phyloP scores from a whole-genome alignment of 768 basidiomycete species.

The Lentinula sp. region DNA sequence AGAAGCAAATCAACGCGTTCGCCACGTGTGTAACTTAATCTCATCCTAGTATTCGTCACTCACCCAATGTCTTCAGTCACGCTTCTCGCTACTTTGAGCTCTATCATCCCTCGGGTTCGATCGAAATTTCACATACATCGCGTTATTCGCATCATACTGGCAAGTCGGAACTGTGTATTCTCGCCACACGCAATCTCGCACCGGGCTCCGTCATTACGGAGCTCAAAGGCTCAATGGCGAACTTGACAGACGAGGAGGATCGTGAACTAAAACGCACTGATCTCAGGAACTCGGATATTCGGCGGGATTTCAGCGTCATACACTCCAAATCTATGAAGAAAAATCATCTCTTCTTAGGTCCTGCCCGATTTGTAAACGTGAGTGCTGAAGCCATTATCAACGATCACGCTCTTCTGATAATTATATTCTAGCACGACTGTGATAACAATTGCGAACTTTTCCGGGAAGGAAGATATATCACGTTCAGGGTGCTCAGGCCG shows the following conservation, averaged over 20 bases:
- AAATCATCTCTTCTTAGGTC: constrained; percentile 86
- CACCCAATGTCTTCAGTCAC: constrained; percentile 46
- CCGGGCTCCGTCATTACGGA: constrained; percentile 76
- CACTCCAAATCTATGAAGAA: constrained; percentile 90
- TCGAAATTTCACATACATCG: constrained; percentile 86
- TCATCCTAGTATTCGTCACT: constrained; percentile 15
- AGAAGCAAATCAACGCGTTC: constrained; percentile 87
- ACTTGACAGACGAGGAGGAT: constrained; percentile 81
- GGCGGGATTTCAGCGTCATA: constrained; percentile 87
- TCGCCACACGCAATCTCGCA: constrained; percentile 67
- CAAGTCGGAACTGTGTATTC: constrained; percentile 83
- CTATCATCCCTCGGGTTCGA: constrained; percentile 75
- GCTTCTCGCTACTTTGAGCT: constrained; percentile 87
- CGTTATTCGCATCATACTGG: constrained; percentile 84
- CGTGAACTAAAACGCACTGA: constrained; percentile 81
- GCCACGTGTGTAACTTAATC: constrained; percentile 65
- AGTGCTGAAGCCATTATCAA: constrained; percentile 25
- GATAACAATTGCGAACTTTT: constrained; percentile 86
- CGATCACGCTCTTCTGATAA: constrained; percentile 14
- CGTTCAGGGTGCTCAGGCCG: constrained; percentile 75
- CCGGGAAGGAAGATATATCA: constrained; percentile 85
- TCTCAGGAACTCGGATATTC: constrained; percentile 67
- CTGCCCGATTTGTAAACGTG: constrained; percentile 90
- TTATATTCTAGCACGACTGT: constrained; percentile 68
- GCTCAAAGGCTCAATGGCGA: constrained; percentile 86